These are phyloP conservation scores for Aspergillus sergii DNA, from an alignment of 2,329 filamentous ascomycete species.

Conservation along the genomic window DNA sequence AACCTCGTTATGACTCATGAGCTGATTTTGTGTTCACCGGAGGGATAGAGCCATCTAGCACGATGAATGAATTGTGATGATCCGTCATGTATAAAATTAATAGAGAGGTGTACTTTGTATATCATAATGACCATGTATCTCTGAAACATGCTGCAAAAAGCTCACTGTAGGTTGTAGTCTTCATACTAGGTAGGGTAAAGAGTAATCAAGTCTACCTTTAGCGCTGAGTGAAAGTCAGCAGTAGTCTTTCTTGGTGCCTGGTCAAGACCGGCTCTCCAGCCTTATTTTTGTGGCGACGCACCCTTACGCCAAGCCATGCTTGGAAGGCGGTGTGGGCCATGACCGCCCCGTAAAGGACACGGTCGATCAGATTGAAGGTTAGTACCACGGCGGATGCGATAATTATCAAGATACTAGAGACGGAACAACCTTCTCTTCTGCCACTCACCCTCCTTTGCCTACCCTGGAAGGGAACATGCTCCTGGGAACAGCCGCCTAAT, in stretches of 20 bases:
- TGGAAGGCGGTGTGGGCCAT: slow-evolving; percentile 31
- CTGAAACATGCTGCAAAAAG: background rate
- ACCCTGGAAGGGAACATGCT: slow-evolving; percentile 16
- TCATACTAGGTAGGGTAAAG: background rate
- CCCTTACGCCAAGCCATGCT: background rate
- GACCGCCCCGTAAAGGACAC: slow-evolving; percentile 37
- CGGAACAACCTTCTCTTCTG: slow-evolving; percentile 7
- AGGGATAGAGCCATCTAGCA: slow-evolving; percentile 5
- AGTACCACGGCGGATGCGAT: slow-evolving; percentile 23
- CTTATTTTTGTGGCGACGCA: background rate
- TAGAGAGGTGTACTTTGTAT: background rate
- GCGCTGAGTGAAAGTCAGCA: background rate
- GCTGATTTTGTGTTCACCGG: background rate
- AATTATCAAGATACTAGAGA: slow-evolving; percentile 25
- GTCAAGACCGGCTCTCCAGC: background rate
- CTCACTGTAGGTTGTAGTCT: background rate
- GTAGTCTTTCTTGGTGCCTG: background rate
- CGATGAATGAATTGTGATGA: slow-evolving; percentile 6
- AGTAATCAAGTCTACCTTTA: background rate
- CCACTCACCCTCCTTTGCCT: slow-evolving; percentile 13
- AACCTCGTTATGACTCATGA: slow-evolving; percentile 5
- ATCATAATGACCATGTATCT: background rate
- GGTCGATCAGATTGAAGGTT: slow-evolving; percentile 39
- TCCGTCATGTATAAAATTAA: background rate
- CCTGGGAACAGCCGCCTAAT: slow-evolving; percentile 5